Base-by-base conservation (phyloP, 1,284 basidiomycete species). In the Tausonia pullulans region DNA sequence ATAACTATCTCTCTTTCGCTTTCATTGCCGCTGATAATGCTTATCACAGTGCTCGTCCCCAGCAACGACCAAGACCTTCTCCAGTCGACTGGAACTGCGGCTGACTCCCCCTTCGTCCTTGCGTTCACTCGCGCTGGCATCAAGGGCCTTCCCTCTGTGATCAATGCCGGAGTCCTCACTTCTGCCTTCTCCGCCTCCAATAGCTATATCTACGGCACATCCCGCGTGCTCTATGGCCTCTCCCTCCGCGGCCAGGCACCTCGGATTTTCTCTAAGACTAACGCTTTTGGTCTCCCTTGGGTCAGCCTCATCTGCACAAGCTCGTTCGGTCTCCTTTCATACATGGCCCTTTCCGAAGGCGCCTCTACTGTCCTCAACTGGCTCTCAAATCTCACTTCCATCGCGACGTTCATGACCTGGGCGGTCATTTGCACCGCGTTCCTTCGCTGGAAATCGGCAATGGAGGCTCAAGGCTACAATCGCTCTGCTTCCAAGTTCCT, bases 161-260 rank as follows among this genome's bases (percentile, higher is more conserved):
- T 93, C 77, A 95, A 95, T 74, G 90, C 91, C 6, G 85, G 83
- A 72, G 81, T 95, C 45, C 77, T 95, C 63, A 87, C 86, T 41
- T 88, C 88, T 1, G 91, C 91, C 1, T 88, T 87, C 82, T 91
- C 88, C 5, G 89, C 91, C 5, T 88, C 87, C 3, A 87, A 85
- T 49, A 87, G 86, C 69, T 86, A 92, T 71, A 74, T 94, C 61
- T 95, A 90, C 76, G 86, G 85, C 2, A 84, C 84, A 62, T 89
- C 87, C 27, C 83, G 90, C 60, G 87, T 87, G 1, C 78, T 93
- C 13, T 91, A 93, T 73, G 87, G 87, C 50, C 79, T 96, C 65
- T 84, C 91, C 13, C 74, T 81, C 6, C 79, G 84, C 16, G 84
- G 87, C 0, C 87, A 90, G 70, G 90, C 89, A 0, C 91, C 91